Conservation (phyloP, 192 early-diverging fungal genomes). For the Podila clonocystis region DNA sequence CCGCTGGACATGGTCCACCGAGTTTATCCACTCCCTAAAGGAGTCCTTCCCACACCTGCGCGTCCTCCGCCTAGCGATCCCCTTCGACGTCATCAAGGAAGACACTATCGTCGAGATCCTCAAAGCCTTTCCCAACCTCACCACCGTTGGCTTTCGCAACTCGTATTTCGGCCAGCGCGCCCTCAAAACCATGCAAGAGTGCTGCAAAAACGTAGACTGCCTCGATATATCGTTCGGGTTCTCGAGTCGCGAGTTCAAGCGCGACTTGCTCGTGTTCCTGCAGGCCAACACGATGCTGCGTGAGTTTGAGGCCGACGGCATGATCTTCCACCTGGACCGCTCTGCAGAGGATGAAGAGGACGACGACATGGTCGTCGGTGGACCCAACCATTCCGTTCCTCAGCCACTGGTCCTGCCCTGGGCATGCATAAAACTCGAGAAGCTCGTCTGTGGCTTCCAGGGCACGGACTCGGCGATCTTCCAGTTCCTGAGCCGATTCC, state of each 20-base stretch:
- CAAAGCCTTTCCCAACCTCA: constrained; percentile 30
- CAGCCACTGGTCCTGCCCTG: constrained; percentile 8
- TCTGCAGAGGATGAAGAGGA: constrained; percentile 14
- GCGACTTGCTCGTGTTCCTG: constrained; percentile 19
- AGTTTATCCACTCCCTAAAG: constrained; percentile 24
- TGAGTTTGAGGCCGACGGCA: constrained; percentile 37
- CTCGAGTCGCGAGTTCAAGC: constrained; percentile 19
- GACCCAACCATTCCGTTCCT: not conserved
- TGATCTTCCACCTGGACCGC: constrained; percentile 30
- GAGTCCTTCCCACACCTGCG: constrained; percentile 18
- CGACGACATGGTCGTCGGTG: not conserved
- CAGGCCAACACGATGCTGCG: constrained; percentile 15
- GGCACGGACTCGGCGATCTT: constrained; percentile 40
- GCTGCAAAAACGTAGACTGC: constrained; percentile 26
- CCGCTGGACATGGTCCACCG: constrained; percentile 35
- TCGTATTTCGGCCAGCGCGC: constrained; percentile 27
- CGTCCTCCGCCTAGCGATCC: constrained; percentile 24
- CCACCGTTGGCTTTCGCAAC: constrained; percentile 35
- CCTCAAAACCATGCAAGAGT: constrained; percentile 26
- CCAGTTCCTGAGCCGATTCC: constrained; percentile 23
- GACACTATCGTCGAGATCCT: constrained; percentile 39
- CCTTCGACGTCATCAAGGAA: constrained; percentile 37
- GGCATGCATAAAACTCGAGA: constrained; percentile 34
- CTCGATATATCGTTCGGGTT: constrained; percentile 34
- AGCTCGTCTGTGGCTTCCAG: constrained; percentile 42